These are phyloP conservation scores for Prinsepia uniflora DNA, from an alignment of 306 rosid genomes.

Conservation along the genomic window DNA sequence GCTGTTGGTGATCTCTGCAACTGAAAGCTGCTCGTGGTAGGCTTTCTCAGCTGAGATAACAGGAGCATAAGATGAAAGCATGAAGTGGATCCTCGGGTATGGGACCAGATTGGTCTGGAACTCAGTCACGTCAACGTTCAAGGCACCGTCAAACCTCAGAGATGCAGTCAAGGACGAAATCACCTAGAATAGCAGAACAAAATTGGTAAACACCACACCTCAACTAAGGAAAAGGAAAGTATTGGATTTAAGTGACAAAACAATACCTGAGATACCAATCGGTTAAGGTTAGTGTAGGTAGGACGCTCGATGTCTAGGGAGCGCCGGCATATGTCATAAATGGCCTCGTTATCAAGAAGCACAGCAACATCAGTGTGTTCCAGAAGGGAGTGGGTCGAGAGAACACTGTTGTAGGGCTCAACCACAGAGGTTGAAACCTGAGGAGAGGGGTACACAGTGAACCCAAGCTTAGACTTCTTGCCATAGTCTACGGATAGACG, in stretches of 20 bases:
- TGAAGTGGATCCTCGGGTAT: conserved; percentile 80
- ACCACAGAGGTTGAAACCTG: conserved; percentile 82
- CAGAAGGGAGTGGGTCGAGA: conserved; percentile 73
- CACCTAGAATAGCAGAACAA: conserved; percentile 36
- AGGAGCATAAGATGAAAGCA: conserved; percentile 82
- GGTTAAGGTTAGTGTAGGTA: conserved; percentile 77
- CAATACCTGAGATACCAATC: conserved; percentile 66
- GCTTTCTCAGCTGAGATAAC: conserved; percentile 87
- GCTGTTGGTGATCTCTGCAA: conserved; percentile 72
- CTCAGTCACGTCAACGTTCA: conserved; percentile 79
- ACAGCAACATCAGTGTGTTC: conserved; percentile 84
- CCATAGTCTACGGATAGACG: conserved; percentile 80
- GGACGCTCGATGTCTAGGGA: conserved; percentile 83
- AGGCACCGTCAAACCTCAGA: conserved; percentile 72
- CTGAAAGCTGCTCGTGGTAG: conserved; percentile 74
- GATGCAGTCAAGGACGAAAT: conserved; percentile 76
- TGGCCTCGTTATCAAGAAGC: conserved; percentile 74
- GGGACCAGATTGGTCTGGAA: conserved; percentile 84
- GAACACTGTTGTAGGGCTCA: conserved; percentile 87
- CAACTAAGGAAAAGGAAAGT: background rate
- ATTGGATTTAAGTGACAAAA: background rate
- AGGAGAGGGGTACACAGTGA: conserved; percentile 78
- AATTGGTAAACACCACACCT: background rate
- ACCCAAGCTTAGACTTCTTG: conserved; percentile 79
- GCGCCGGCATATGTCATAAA: conserved; percentile 74